Percentiles rank a stretch among this genome's conserved stretches.
Evolutionary conservation across 2,329 filamentous ascomycete genomes (phyloP).

Genomic region (Clonostachys chloroleuca): DNA sequence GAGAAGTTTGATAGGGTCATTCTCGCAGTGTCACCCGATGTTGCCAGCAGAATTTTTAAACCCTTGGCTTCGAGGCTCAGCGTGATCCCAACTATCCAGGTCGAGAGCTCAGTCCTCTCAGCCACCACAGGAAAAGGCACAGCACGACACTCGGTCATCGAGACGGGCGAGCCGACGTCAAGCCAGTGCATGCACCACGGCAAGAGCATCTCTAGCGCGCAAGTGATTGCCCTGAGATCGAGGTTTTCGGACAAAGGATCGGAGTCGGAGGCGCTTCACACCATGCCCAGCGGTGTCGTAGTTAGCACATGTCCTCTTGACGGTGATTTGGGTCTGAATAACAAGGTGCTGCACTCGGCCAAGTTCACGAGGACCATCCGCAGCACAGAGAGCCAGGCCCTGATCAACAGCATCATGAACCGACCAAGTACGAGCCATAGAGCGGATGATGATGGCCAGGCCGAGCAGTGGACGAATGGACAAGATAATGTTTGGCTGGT

Average conservation of each 20-base stretch:
- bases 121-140: slow-evolving; percentile 1
- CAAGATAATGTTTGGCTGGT: slow-evolving; percentile 48
- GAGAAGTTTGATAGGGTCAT: slow-evolving; percentile 46
- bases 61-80: slow-evolving; percentile 29
- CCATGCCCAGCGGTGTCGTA: slow-evolving; percentile 42
- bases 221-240: slow-evolving; percentile 27
- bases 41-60: slow-evolving; percentile 40
- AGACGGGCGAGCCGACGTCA: background rate
- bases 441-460: background rate
- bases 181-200: slow-evolving; percentile 17
- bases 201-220: slow-evolving; percentile 14
- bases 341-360: slow-evolving; percentile 32
- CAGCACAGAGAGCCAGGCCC: slow-evolving; percentile 37
- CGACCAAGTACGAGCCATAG: background rate
- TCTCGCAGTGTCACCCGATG: slow-evolving; percentile 49
- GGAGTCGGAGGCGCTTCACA: slow-evolving; percentile 47
- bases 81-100: slow-evolving; percentile 39
- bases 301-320: slow-evolving; percentile 47
- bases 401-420: slow-evolving; percentile 41
- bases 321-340: background rate
- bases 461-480: slow-evolving; percentile 42
- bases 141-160: slow-evolving; percentile 4
- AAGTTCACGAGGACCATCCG: slow-evolving; percentile 49
- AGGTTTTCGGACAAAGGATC: slow-evolving; percentile 17
- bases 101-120: slow-evolving; percentile 40